Percentiles rank a stretch among this genome's conserved stretches.
Conservation (phyloP, 1,284 basidiomycete genomes). For the Tylopilus sp. region DNA sequence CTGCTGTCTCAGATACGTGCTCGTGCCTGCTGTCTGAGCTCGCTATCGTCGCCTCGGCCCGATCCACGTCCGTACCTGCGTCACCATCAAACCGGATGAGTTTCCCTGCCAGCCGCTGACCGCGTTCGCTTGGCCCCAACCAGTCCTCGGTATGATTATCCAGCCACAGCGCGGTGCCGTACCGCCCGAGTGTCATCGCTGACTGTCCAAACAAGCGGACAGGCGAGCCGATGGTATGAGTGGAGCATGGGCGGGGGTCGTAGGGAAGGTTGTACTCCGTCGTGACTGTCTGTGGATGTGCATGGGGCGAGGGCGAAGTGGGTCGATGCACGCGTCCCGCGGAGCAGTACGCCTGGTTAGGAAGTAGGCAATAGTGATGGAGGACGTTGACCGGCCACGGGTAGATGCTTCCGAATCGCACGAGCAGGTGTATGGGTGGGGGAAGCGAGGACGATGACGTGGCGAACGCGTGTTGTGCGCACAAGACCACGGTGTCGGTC, state of each 20-base stretch:
- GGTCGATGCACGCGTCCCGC: not conserved
- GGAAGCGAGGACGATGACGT: conserved; percentile 4
- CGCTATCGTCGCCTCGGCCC: not conserved
- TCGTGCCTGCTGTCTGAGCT: not conserved
- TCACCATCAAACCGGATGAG: conserved; percentile 20
- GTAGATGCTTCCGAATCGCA: conserved; percentile 57
- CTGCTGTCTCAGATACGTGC: not conserved
- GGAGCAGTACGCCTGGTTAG: conserved; percentile 32
- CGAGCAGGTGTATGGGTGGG: conserved; percentile 46
- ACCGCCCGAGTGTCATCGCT: conserved; percentile 51
- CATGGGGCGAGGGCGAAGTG: not conserved
- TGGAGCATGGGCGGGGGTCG: conserved; percentile 36
- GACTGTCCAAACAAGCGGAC: conserved; percentile 55
- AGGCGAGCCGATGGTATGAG: conserved; percentile 51
- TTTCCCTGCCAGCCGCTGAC: conserved; percentile 55
- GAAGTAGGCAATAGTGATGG: conserved; percentile 53
- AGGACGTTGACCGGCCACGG: conserved; percentile 68
- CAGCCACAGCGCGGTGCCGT: conserved; percentile 62
- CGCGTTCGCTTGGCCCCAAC: conserved; percentile 43
- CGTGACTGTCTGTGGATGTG: conserved; percentile 9
- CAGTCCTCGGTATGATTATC: conserved; percentile 57
- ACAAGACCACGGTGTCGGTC: conserved; percentile 48
- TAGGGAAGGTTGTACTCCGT: conserved; percentile 44
- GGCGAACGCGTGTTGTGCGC: conserved; percentile 14
- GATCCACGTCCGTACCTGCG: not conserved